Evolutionary conservation across 805 yeast species (phyloP).

Genomic region (Zygoascus biomembranicola): DNA sequence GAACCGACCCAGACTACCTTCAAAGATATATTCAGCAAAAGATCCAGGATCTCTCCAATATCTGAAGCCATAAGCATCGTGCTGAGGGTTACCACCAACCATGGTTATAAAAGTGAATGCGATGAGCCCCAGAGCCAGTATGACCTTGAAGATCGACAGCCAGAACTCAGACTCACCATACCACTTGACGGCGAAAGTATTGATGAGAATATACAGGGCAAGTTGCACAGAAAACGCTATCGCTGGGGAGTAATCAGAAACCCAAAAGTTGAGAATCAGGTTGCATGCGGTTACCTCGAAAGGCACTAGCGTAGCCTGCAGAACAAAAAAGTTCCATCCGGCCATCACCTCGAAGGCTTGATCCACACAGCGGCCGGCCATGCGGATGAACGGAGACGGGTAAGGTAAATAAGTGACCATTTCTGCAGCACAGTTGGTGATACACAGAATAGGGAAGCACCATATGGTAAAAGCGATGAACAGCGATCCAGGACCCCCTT

Average conservation of each 20-base stretch:
- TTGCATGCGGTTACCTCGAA: conserved; percentile 78
- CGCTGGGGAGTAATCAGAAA: conserved; percentile 65
- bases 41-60: conserved; percentile 49
- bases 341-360: conserved; percentile 66
- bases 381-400: conserved; percentile 64
- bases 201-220: conserved; percentile 52
- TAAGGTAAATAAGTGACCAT: conserved; percentile 71
- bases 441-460: conserved; percentile 59
- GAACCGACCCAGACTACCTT: conserved; percentile 56
- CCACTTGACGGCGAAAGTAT: conserved; percentile 61
- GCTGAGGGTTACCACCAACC: conserved; percentile 80
- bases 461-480: conserved; percentile 59
- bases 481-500: conserved; percentile 65
- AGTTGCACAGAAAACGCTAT: conserved; percentile 60
- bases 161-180: conserved; percentile 83
- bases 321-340: conserved; percentile 73
- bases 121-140: conserved; percentile 67
- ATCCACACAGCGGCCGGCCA: conserved; percentile 71
- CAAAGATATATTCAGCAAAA: conserved; percentile 46
- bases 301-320: conserved; percentile 72
- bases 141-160: conserved; percentile 64
- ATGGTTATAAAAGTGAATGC: conserved; percentile 70
- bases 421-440: conserved; percentile 69
- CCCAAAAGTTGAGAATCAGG: conserved; percentile 73
- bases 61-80: conserved; percentile 53